Conservation (phyloP, 208 protist species). For the Crithidia mellificae region DNA sequence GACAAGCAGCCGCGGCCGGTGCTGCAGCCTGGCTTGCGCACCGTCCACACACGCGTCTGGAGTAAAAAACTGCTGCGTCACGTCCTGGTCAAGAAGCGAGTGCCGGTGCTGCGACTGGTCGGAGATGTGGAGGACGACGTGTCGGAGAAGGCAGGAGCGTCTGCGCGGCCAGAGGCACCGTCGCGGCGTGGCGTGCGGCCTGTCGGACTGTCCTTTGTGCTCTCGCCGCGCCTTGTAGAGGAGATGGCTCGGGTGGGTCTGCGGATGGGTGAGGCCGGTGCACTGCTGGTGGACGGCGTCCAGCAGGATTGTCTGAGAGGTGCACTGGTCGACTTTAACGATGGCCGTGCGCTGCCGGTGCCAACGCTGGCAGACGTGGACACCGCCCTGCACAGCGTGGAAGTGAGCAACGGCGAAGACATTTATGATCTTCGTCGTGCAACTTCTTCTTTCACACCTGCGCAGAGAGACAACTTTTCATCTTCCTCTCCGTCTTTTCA, state of each 20-base stretch:
- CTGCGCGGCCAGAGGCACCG: background rate
- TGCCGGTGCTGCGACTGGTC: constrained; percentile 47
- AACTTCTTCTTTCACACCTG: background rate
- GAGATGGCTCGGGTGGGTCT: constrained; percentile 46
- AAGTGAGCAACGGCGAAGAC: background rate
- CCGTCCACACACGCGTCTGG: constrained; percentile 53
- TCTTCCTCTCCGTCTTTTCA: background rate
- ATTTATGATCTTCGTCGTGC: background rate
- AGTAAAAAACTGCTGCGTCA: constrained; percentile 31
- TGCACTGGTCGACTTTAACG: constrained; percentile 42
- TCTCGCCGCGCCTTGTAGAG: constrained; percentile 36
- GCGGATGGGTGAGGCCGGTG: constrained; percentile 51
- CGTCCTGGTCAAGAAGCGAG: constrained; percentile 41
- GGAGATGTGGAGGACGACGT: constrained; percentile 25
- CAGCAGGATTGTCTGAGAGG: constrained; percentile 50
- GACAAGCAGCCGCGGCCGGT: constrained; percentile 40
- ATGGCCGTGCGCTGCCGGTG: constrained; percentile 34
- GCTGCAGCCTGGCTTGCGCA: constrained; percentile 38
- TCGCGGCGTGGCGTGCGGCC: constrained; percentile 26
- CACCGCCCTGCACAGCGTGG: background rate
- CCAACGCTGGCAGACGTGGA: constrained; percentile 25
- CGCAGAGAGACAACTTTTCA: background rate
- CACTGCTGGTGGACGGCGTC: constrained; percentile 44
- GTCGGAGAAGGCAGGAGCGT: background rate
- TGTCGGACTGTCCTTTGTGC: constrained; percentile 35